Conservation (phyloP, 2,329 filamentous ascomycete genomes). For the Aureobasidium sp. region DNA sequence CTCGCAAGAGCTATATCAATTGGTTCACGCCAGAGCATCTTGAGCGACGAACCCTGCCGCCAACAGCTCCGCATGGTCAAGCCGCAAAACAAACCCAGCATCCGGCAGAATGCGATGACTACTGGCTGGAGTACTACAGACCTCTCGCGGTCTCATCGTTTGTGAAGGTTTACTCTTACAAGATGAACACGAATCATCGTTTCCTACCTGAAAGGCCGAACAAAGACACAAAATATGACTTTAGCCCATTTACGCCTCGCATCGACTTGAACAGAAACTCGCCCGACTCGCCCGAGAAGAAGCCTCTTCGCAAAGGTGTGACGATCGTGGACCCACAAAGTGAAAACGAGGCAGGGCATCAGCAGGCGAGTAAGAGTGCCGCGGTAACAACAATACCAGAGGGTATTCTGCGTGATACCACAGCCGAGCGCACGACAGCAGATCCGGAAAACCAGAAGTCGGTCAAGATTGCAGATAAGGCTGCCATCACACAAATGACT, state of each 20-base stretch:
- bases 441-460: slow-evolving; percentile 6
- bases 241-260: slow-evolving; percentile 81
- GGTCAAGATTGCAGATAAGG: slow-evolving; percentile 54
- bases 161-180: slow-evolving; percentile 84
- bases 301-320: slow-evolving; percentile 58
- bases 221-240: slow-evolving; percentile 63
- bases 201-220: slow-evolving; percentile 67
- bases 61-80: slow-evolving; percentile 31
- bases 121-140: slow-evolving; percentile 96
- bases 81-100: background rate
- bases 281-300: slow-evolving; percentile 48
- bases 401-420: slow-evolving; percentile 15
- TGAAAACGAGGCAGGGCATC: slow-evolving; percentile 23
- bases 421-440: background rate
- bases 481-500: slow-evolving; percentile 78
- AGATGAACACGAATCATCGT: slow-evolving; percentile 81
- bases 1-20: slow-evolving; percentile 66
- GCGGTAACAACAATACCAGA: slow-evolving; percentile 2
- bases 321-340: slow-evolving; percentile 58
- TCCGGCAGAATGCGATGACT: slow-evolving; percentile 64
- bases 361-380: background rate
- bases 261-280: slow-evolving; percentile 30
- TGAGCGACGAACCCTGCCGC: slow-evolving; percentile 54
- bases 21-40: slow-evolving; percentile 80
- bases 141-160: slow-evolving; percentile 83